Percentiles rank a stretch among this genome's conserved stretches.
These are phyloP conservation scores for Zygnema circumcarinatum DNA, from an alignment of 139 green algal species.

Conservation along the genomic window DNA sequence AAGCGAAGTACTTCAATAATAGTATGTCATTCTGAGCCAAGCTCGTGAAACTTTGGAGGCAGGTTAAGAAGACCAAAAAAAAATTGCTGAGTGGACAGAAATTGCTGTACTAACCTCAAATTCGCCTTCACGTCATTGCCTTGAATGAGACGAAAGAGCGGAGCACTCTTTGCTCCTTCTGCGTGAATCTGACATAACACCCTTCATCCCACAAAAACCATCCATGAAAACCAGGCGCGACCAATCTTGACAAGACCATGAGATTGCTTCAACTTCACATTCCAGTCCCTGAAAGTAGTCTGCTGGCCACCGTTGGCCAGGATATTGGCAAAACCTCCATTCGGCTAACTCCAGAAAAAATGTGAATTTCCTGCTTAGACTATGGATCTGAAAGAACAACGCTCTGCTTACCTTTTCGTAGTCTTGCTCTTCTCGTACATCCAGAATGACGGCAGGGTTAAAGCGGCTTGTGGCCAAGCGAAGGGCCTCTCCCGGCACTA, in stretches of 20 bases:
- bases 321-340: too few relatives aligned
- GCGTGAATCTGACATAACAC: slow-evolving; percentile 8
- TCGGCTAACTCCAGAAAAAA: too few relatives aligned
- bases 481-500: background rate
- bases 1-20: too few relatives aligned
- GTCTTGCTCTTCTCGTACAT: slow-evolving; percentile 1
- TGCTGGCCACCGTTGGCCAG: too few relatives aligned
- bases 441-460: background rate
- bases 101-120: background rate
- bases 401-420: slow-evolving; percentile 30
- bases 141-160: slow-evolving; percentile 15
- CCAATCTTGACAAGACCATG: too few relatives aligned
- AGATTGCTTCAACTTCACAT: background rate
- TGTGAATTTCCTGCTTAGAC: too few relatives aligned
- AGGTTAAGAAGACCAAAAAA: background rate
- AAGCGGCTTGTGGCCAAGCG: background rate
- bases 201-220: too few relatives aligned
- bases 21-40: background rate
- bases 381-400: too few relatives aligned
- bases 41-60: background rate
- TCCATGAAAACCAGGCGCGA: too few relatives aligned
- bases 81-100: background rate
- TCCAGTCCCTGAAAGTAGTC: too few relatives aligned
- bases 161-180: slow-evolving; percentile 12
- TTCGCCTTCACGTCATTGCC: slow-evolving; percentile 9